Evolutionary conservation across 1,284 basidiomycete species (phyloP).

Genomic region (Melampsora occidentalis): DNA sequence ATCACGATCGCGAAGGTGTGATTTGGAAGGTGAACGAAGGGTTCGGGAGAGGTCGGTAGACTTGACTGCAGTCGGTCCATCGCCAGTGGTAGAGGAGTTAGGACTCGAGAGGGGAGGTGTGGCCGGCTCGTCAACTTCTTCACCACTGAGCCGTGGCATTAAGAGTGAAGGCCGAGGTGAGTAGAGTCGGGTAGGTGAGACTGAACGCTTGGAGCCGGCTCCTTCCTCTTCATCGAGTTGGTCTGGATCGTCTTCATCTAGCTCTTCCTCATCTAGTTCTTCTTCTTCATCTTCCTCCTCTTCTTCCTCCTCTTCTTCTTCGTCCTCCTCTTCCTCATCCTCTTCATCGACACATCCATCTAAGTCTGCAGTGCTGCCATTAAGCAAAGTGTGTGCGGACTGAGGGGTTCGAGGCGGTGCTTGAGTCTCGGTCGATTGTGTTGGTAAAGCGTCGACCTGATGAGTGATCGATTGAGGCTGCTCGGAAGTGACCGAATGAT

Average conservation of each 20-base stretch:
- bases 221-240: conserved; percentile 45
- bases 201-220: neutral
- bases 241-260: conserved; percentile 45
- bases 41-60: conserved; percentile 16
- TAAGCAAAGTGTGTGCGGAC: neutral
- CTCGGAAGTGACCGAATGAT: conserved; percentile 66
- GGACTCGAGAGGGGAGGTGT: conserved; percentile 35
- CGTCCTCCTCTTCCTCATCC: conserved; percentile 58
- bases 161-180: conserved; percentile 19
- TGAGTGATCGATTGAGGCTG: conserved; percentile 63
- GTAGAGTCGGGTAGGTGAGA: conserved; percentile 1
- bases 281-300: conserved; percentile 45
- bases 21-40: conserved; percentile 25
- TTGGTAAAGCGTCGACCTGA: conserved; percentile 47
- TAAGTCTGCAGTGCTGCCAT: conserved; percentile 44
- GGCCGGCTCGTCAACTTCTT: neutral
- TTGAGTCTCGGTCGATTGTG: conserved; percentile 27
- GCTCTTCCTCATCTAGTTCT: conserved; percentile 46
- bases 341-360: conserved; percentile 42
- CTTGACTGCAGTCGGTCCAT: conserved; percentile 26
- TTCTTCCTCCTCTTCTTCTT: conserved; percentile 59
- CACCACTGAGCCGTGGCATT: neutral
- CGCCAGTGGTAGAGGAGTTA: conserved; percentile 27
- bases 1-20: neutral
- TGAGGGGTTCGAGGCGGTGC: neutral